These are phyloP conservation scores for Trichoderma asperelloides DNA, from an alignment of 495 filamentous ascomycete genomes.

Conservation along the genomic window DNA sequence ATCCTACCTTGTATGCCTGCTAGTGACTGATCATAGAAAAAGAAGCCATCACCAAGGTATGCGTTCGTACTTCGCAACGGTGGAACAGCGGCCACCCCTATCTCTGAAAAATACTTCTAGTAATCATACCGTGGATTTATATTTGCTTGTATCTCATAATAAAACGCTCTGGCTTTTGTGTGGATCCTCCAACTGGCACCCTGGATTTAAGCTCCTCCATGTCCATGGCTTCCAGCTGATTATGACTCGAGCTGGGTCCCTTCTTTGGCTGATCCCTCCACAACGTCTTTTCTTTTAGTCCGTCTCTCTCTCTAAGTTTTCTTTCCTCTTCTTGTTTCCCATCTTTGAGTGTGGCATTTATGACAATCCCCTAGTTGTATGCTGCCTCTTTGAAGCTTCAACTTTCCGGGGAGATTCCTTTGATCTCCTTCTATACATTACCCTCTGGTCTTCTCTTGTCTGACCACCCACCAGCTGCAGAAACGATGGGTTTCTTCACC, in stretches of 20 bases:
- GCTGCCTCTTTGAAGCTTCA: neutral
- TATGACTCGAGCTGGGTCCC: neutral
- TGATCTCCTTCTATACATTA: neutral
- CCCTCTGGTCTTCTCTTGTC: slow-evolving; percentile 7
- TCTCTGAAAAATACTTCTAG: neutral
- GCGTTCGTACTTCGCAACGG: too few relatives aligned
- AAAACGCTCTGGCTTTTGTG: neutral
- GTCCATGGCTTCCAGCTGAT: slow-evolving; percentile 7
- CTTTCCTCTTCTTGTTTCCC: slow-evolving; percentile 17
- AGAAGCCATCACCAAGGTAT: neutral
- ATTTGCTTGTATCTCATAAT: neutral
- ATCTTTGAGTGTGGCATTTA: slow-evolving; percentile 16
- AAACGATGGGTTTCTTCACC: slow-evolving; percentile 36
- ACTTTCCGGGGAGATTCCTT: neutral
- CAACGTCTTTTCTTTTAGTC: slow-evolving; percentile 13
- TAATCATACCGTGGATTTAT: neutral
- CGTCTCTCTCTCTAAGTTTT: slow-evolving; percentile 16
- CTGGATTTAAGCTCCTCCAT: neutral
- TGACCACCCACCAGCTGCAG: slow-evolving; percentile 13
- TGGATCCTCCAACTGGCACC: neutral
- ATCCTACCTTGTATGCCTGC: neutral
- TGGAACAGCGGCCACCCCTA: neutral
- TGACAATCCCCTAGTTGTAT: slow-evolving; percentile 11
- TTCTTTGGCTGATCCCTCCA: slow-evolving; percentile 12
- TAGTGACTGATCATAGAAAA: neutral